A percentile compares a stretch with the other conserved stretches of the same genome.
Conservation (phyloP, 2,329 filamentous ascomycete genomes). For the Fusarium abutilonis region DNA sequence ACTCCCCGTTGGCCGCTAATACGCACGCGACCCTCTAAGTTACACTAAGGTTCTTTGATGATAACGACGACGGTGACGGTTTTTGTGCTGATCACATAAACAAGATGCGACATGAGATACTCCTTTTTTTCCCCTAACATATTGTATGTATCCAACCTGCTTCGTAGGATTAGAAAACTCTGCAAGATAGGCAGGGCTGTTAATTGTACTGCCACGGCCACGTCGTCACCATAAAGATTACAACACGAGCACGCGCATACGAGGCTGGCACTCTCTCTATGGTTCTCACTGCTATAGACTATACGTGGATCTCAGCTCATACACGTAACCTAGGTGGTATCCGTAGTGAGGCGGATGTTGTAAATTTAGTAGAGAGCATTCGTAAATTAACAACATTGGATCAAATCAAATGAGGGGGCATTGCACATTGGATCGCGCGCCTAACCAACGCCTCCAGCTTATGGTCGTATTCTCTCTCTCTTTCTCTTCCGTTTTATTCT, state of each 20-base stretch:
- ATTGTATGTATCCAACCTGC: neutral
- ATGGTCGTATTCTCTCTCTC: constrained; percentile 11
- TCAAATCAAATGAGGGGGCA: constrained; percentile 7
- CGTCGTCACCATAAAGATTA: constrained; percentile 17
- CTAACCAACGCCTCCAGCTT: constrained; percentile 35
- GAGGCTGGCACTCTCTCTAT: neutral
- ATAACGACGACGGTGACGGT: constrained; percentile 28
- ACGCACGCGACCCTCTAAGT: constrained; percentile 36
- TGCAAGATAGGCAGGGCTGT: neutral
- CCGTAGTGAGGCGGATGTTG: constrained; percentile 4
- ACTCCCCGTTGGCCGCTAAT: constrained; percentile 31
- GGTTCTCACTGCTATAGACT: constrained; percentile 10
- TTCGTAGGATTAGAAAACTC: neutral
- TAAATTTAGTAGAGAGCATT: too few species aligned
- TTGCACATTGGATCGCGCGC: neutral
- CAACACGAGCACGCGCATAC: neutral
- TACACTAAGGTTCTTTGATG: constrained; percentile 36
- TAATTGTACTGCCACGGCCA: constrained; percentile 7
- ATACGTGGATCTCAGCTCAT: neutral
- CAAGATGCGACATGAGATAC: neutral
- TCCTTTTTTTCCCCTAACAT: neutral
- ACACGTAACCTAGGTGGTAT: neutral
- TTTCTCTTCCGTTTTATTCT: constrained; percentile 12
- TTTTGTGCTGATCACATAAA: neutral
- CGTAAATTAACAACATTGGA: constrained; percentile 3